A percentile compares a stretch with the other conserved stretches of the same genome.
These are phyloP conservation scores for Penicillium chermesinum DNA, from an alignment of 495 filamentous ascomycete genomes.

Conservation along the genomic window DNA sequence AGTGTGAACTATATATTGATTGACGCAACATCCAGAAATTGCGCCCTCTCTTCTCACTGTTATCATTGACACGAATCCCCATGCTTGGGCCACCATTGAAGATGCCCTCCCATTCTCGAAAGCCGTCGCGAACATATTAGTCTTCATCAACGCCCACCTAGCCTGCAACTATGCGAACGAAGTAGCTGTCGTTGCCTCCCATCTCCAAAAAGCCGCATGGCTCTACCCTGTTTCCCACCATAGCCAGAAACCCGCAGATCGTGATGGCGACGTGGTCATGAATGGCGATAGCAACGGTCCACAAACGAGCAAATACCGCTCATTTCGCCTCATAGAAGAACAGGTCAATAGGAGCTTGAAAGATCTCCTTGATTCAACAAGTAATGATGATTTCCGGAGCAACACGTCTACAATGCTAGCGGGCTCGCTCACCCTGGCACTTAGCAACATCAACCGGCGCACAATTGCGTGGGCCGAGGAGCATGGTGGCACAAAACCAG, in stretches of 20 bases:
- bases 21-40: constrained; percentile 50
- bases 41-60: constrained; percentile 84
- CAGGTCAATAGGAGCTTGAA: constrained; percentile 68
- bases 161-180: constrained; percentile 89
- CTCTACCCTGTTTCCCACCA: constrained; percentile 62
- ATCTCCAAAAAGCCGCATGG: constrained; percentile 77
- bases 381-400: constrained; percentile 48
- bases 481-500: constrained; percentile 37
- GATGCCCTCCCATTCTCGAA: constrained; percentile 74
- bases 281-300: constrained; percentile 17
- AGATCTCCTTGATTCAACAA: constrained; percentile 61
- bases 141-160: constrained; percentile 95
- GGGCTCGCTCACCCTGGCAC: constrained; percentile 83
- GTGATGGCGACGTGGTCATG: constrained; percentile 37
- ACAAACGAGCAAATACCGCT: constrained; percentile 87
- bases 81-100: constrained; percentile 79
- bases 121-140: constrained; percentile 82
- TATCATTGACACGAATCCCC: constrained; percentile 93
- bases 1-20: not conserved
- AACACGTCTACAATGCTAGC: constrained; percentile 77
- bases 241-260: constrained; percentile 15
- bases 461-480: constrained; percentile 44
- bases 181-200: constrained; percentile 86
- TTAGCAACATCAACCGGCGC: constrained; percentile 76
- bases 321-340: constrained; percentile 79